Conservation (phyloP, 768 basidiomycete genomes). For the Megacollybia marginata region DNA sequence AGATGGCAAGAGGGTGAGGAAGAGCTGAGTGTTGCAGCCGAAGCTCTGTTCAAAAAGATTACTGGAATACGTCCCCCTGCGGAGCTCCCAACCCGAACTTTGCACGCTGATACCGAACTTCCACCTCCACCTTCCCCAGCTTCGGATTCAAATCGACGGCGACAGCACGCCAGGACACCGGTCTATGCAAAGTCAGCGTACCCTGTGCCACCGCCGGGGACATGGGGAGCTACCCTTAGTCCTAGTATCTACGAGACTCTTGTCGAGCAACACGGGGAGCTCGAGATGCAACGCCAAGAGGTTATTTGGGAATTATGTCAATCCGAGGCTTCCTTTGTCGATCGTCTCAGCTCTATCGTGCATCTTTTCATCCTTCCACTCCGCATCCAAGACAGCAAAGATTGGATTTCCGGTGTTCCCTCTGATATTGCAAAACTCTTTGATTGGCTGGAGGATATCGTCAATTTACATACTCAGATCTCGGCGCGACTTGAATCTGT, state of each 20-base stretch:
- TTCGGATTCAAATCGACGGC: not conserved
- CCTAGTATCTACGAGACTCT: constrained; percentile 27
- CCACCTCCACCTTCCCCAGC: not conserved
- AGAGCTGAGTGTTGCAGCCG: constrained; percentile 34
- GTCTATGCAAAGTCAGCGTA: not conserved
- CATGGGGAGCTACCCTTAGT: constrained; percentile 26
- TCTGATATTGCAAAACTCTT: constrained; percentile 61
- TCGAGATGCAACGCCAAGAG: constrained; percentile 58
- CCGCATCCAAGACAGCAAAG: constrained; percentile 56
- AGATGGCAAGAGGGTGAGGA: constrained; percentile 2
- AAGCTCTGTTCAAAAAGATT: constrained; percentile 37
- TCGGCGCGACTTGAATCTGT: constrained; percentile 37
- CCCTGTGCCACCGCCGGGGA: not conserved
- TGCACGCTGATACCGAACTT: not conserved
- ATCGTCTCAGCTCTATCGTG: constrained; percentile 57
- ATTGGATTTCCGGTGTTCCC: constrained; percentile 82
- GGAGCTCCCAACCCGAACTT: not conserved
- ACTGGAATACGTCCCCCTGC: constrained; percentile 13
- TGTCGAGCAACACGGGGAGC: constrained; percentile 30
- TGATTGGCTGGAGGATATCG: constrained; percentile 86
- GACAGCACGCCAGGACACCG: not conserved
- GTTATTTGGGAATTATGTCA: constrained; percentile 61
- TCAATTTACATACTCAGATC: constrained; percentile 67
- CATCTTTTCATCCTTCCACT: constrained; percentile 74
- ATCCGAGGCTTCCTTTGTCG: constrained; percentile 64